Evolutionary conservation across 176 grass and related monocot genomes (phyloP), one percentile per base, ranked within the genome.

Genomic region (Ampelocalamus luodianensis): DNA sequence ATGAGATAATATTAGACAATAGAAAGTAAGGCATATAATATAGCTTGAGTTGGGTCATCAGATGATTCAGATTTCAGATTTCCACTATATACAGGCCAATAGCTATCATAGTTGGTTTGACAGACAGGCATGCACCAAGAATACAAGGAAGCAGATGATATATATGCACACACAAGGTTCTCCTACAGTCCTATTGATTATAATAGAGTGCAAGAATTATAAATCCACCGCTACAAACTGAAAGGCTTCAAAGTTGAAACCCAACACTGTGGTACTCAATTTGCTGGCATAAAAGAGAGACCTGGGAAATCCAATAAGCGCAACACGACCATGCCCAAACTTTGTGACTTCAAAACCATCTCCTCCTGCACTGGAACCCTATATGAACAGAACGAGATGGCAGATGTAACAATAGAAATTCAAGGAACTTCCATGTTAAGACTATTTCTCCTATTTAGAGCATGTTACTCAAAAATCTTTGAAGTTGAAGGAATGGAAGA

Each of bases 331-430:
- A 86, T 99, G 96, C 29, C 93, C 96, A 74, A 96, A 99, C 78
- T 99, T 99, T 79, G 96, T 99, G 53, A 99, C 96, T 92, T 99
- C 96, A 92, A 99, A 99, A 89, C 96, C 96, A 39, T 99, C 93
- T 81, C 96, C 96, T 43, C 93, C 91, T 79, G 83, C 96, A 44
- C 86, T 91, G 75, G 96, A 89, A 86, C 96, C 96, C 96, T 99
- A 64, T 75, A 82, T 59, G 70, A 74, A 51, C 81, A 78, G 51
- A 78, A 61, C 65, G 23, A 63, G n/a, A 85, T 66, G 18, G 68
- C 37, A 78, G 26, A 40, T 78, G 24, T 58, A 15, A 58, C 6
- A 0, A 88, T 43, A 44, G 2, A 79, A 60, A 75, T 60, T 44
- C 49, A 74, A 68, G 13, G 24, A 46, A 68, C 68, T 60, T 59